phyloP scores from a whole-genome alignment of 495 filamentous ascomycete species.

The Penicillium macrosclerotiorum region DNA sequence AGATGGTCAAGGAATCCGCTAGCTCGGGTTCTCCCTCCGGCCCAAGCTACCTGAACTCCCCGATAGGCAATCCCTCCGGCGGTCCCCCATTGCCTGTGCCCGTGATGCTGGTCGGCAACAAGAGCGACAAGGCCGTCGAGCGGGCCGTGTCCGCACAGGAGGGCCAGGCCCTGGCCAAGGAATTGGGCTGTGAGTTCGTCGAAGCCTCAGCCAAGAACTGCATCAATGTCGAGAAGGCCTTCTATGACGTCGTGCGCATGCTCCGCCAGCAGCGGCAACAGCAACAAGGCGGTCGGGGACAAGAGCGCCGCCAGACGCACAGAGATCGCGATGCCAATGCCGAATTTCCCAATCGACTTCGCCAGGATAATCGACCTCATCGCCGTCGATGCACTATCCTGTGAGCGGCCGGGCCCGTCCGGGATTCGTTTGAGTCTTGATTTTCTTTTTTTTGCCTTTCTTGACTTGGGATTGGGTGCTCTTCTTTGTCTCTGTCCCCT shows the following conservation, averaged over 20 bases:
- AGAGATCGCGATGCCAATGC: constrained; percentile 42
- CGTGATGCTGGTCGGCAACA: constrained; percentile 98
- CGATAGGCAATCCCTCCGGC: constrained; percentile 60
- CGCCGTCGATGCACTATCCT: constrained; percentile 43
- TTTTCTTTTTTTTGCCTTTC: constrained; percentile 16
- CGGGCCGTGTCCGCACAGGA: constrained; percentile 96
- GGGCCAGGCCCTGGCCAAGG: constrained; percentile 84
- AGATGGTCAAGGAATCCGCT: constrained; percentile 92
- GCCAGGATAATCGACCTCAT: constrained; percentile 40
- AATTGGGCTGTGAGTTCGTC: constrained; percentile 94
- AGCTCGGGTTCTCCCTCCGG: constrained; percentile 65
- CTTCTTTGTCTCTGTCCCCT: constrained; percentile 2
- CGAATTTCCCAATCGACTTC: constrained; percentile 43
- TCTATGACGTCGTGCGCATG: constrained; percentile 94
- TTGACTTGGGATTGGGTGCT: too few relatives aligned
- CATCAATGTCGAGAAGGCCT: constrained; percentile 98
- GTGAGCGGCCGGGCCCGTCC: constrained; percentile 29
- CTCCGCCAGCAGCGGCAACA: constrained; percentile 77
- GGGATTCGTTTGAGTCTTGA: constrained; percentile 14
- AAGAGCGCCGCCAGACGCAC: constrained; percentile 32
- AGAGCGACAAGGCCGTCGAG: constrained; percentile 94
- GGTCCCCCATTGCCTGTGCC: constrained; percentile 67
- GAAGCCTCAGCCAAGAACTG: constrained; percentile 99
- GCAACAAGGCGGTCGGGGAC: constrained; percentile 34
- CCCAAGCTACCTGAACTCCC: constrained; percentile 59